Percentiles rank a stretch among this genome's conserved stretches.
Evolutionary conservation across 345 rosid genomes (phyloP).

Genomic region (Cardamine chenopodiifolia): DNA sequence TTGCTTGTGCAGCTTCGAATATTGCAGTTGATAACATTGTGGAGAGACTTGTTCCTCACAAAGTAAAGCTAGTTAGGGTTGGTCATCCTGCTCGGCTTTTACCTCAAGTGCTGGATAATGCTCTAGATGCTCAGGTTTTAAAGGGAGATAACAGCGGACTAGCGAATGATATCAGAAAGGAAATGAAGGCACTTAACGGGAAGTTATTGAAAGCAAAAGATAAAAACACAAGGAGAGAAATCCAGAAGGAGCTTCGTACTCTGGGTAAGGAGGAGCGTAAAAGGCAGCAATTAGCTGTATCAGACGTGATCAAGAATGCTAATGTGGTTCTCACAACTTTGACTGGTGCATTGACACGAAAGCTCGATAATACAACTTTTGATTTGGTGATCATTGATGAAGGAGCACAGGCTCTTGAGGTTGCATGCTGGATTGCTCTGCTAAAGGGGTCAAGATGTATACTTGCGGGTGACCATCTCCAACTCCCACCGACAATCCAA

Average conservation of each 20-base stretch:
- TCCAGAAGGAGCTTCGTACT: conserved; percentile 83
- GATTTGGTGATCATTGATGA: conserved; percentile 96
- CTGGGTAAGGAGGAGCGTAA: conserved; percentile 92
- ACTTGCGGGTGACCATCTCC: conserved; percentile 97
- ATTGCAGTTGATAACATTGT: conserved; percentile 98
- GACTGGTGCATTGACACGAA: conserved; percentile 81
- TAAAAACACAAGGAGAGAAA: conserved; percentile 72
- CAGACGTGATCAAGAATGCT: conserved; percentile 81
- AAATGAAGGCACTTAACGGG: conserved; percentile 91
- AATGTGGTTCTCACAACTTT: conserved; percentile 84
- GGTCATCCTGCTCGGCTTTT: conserved; percentile 96
- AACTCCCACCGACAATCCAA: conserved; percentile 95
- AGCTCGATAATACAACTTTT: conserved; percentile 70
- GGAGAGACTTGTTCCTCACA: conserved; percentile 88
- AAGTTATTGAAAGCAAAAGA: conserved; percentile 85
- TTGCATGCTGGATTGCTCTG: conserved; percentile 94
- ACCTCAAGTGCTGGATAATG: conserved; percentile 92
- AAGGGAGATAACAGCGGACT: conserved; percentile 84
- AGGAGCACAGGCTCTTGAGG: conserved; percentile 99
- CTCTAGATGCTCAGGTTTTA: conserved; percentile 91
- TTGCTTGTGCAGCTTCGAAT: conserved; percentile 98
- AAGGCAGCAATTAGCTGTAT: conserved; percentile 94
- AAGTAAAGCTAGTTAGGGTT: conserved; percentile 85
- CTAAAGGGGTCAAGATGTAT: conserved; percentile 89
- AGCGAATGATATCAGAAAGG: conserved; percentile 92